These are phyloP conservation scores for Xenoacremonium recifei DNA, from an alignment of 2,329 filamentous ascomycete genomes.

Conservation along the genomic window DNA sequence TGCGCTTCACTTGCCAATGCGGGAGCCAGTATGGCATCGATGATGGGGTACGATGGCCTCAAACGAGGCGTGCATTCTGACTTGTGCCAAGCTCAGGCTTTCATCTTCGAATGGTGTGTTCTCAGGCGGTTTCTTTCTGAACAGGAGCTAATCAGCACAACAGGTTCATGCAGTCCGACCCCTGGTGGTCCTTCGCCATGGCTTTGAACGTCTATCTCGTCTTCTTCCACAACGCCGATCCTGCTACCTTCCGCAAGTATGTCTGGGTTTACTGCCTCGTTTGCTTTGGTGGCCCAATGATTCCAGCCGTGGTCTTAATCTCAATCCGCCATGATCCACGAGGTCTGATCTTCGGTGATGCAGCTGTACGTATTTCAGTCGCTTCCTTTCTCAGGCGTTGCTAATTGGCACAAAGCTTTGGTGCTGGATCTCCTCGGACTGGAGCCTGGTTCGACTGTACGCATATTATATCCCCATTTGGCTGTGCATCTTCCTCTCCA, in stretches of 20 bases:
- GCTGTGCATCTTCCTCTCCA: slow-evolving; percentile 55
- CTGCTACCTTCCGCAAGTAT: slow-evolving; percentile 65
- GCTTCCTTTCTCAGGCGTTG: fast-evolving
- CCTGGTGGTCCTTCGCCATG: slow-evolving; percentile 79
- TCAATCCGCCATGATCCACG: slow-evolving; percentile 45
- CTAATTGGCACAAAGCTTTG: slow-evolving; percentile 45
- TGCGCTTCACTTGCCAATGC: slow-evolving; percentile 40
- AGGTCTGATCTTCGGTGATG: slow-evolving; percentile 52
- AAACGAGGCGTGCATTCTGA: slow-evolving; percentile 48
- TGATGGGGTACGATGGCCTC: slow-evolving; percentile 69
- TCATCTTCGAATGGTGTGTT: slow-evolving; percentile 65
- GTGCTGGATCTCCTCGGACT: slow-evolving; percentile 58
- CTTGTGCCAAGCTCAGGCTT: slow-evolving; percentile 61
- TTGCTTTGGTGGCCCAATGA: slow-evolving; percentile 69
- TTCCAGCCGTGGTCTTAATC: slow-evolving; percentile 66
- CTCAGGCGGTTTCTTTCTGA: too few species aligned
- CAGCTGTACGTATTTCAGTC: slow-evolving; percentile 42
- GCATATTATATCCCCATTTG: slow-evolving; percentile 62
- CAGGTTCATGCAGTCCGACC: slow-evolving; percentile 76
- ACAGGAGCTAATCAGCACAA: not conserved
- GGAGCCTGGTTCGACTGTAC: slow-evolving; percentile 55
- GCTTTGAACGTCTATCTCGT: slow-evolving; percentile 76
- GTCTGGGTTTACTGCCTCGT: slow-evolving; percentile 66
- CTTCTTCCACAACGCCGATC: slow-evolving; percentile 56
- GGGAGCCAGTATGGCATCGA: slow-evolving; percentile 60